Base-by-base conservation (phyloP, 2,329 filamentous ascomycete species). In the Shiraia sp. region DNA sequence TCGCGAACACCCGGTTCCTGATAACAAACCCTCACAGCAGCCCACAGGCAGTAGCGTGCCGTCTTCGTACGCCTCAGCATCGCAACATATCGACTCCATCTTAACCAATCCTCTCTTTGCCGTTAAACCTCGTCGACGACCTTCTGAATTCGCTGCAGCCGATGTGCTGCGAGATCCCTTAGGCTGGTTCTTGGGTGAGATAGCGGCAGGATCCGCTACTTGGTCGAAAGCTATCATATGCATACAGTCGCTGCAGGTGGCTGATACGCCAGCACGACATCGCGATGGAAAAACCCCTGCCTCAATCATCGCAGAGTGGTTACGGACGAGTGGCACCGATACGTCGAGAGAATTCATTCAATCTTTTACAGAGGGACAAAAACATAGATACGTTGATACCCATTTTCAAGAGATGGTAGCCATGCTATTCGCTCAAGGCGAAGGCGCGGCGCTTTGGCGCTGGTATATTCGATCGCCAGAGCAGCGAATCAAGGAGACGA, bases 31-130 rank as follows among this genome's bases (percentile, higher is more conserved):
- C 8, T 14, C 38, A 9, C 42, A 32, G 17, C 46, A 40, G 32
- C 19, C 30, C n/a, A 16, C 44, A 19, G 30, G 23, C 26, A 39
- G 34, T 15, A 49, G 46, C 32, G 49, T 32, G 12, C 38, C 57
- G 6, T 72, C 72, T 3, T 73, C 72, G 5, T 63, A 67, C 14
- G 60, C 57, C 29, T 55, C 65, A 34, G 68, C 76, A 1, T 70
- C 74, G 35, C 64, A 61, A 35, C 78, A 79, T 55, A 59, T 81
- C 43, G 60, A 74, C 24, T 74, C 76, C 6, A 70, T 81, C 23
- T 57, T 81, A 26, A 73, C 70, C 10, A 79, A 76, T 53, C 78
- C 78, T 3, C 61, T 80, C 5, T 71, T 81, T 37, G 61, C 66
- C 14, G 50, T 58, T n/a, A 59, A 53, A 39, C 63, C 64, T 8